phyloP scores from a whole-genome alignment of 192 early-diverging fungal genomes.

The Backusella liffmaniae region DNA sequence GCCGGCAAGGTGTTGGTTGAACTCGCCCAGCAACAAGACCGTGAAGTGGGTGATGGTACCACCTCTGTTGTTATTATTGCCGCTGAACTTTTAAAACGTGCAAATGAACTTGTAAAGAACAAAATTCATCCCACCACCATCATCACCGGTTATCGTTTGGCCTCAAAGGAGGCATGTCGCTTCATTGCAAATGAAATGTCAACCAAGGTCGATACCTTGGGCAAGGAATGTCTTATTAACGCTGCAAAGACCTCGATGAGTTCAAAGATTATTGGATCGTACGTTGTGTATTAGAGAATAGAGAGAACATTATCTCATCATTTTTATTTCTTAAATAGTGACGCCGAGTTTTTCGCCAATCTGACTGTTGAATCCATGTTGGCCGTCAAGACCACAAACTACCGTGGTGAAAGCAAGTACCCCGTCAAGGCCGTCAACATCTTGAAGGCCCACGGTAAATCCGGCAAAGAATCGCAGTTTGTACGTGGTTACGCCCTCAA shows the following conservation, averaged over 20 bases:
- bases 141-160: slow-evolving; percentile 96
- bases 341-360: slow-evolving; percentile 95
- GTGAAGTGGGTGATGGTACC: slow-evolving; percentile 99
- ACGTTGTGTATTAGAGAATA: slow-evolving; percentile 21
- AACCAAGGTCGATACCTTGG: slow-evolving; percentile 90
- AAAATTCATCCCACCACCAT: slow-evolving; percentile 99
- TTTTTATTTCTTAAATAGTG: slow-evolving; percentile 42
- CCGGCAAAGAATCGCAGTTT: slow-evolving; percentile 81
- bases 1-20: slow-evolving; percentile 96
- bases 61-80: slow-evolving; percentile 99
- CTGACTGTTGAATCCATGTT: slow-evolving; percentile 92
- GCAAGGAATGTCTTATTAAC: slow-evolving; percentile 89
- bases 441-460: slow-evolving; percentile 95
- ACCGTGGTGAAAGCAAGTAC: slow-evolving; percentile 85
- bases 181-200: slow-evolving; percentile 98
- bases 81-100: slow-evolving; percentile 92
- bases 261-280: slow-evolving; percentile 97
- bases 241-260: slow-evolving; percentile 98
- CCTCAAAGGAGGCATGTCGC: slow-evolving; percentile 96
- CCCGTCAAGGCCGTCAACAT: slow-evolving; percentile 98
- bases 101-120: slow-evolving; percentile 98
- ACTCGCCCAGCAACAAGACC: slow-evolving; percentile 99
- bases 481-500: slow-evolving; percentile 96
- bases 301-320: background rate
- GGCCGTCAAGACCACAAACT: slow-evolving; percentile 86